Evolutionary conservation across 2,329 filamentous ascomycete genomes (phyloP).

Genomic region (Incumbomyces lentus): DNA sequence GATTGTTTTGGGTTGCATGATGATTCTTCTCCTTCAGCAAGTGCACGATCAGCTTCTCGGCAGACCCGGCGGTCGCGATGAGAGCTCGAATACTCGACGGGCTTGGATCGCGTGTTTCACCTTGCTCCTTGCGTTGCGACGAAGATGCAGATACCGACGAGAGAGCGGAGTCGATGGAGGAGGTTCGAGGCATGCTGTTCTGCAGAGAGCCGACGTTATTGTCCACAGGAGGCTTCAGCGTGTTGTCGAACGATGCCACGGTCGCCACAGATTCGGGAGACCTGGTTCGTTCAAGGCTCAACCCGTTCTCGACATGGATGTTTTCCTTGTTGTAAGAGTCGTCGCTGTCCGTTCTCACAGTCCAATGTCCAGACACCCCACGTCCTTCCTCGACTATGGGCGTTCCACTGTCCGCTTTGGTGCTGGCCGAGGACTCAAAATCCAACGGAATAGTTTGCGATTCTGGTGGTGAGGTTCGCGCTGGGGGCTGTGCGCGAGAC

Average conservation of each 20-base stretch:
- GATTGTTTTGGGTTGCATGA: conserved; percentile 76
- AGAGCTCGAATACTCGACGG: conserved; percentile 67
- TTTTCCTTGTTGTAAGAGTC: conserved; percentile 6
- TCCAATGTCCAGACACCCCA: neutral
- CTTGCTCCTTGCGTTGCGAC: conserved; percentile 48
- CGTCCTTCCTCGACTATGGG: neutral
- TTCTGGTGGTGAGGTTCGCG: neutral
- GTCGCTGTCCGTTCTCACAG: neutral
- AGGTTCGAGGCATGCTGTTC: conserved; percentile 52
- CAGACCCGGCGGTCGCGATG: conserved; percentile 73
- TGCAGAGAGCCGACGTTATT: conserved; percentile 3
- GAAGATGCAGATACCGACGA: conserved; percentile 58
- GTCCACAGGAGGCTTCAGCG: conserved; percentile 21
- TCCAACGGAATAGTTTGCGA: neutral
- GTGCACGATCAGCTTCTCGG: conserved; percentile 80
- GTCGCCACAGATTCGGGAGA: neutral
- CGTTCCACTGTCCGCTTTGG: neutral
- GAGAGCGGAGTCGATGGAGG: conserved; percentile 88
- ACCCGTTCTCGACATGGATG: conserved; percentile 23
- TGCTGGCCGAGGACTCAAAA: neutral
- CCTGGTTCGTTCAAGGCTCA: conserved; percentile 21
- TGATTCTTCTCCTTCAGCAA: conserved; percentile 86
- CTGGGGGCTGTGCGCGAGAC: conserved; percentile 19
- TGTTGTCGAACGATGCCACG: conserved; percentile 1
- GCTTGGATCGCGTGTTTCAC: conserved; percentile 46